Percentiles rank a stretch among this genome's conserved stretches.
These are phyloP conservation scores for Biscutella laevigata DNA, from an alignment of 441 rosid species.

Conservation along the genomic window DNA sequence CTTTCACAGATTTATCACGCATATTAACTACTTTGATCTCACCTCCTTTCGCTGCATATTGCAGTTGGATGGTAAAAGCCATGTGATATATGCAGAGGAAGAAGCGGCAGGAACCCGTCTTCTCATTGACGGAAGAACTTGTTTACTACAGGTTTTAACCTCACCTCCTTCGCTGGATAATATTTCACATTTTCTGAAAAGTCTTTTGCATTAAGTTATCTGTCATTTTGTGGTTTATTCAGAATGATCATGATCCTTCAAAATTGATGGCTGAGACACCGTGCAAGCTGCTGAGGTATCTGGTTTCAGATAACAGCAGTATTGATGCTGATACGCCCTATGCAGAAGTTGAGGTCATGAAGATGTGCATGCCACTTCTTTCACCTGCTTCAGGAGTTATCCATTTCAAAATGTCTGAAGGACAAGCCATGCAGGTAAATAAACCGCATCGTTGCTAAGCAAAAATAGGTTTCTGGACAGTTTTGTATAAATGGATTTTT, in stretches of 20 bases:
- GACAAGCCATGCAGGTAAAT: slow-evolving; percentile 99
- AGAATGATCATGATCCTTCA: slow-evolving; percentile 99
- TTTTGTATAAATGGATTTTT: slow-evolving; percentile 10
- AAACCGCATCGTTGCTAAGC: neutral
- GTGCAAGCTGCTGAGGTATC: slow-evolving; percentile 92
- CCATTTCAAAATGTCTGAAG: slow-evolving; percentile 88
- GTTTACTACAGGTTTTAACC: slow-evolving; percentile 73
- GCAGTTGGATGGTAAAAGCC: slow-evolving; percentile 99
- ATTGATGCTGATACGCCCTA: slow-evolving; percentile 93
- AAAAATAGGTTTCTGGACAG: neutral
- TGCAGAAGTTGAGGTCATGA: slow-evolving; percentile 99
- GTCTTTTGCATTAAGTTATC: slow-evolving; percentile 1
- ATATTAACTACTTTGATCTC: neutral
- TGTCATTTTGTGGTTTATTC: slow-evolving; percentile 23
- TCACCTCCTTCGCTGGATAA: slow-evolving; percentile 1
- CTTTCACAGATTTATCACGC: neutral
- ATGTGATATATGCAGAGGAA: slow-evolving; percentile 98
- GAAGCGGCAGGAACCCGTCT: slow-evolving; percentile 99
- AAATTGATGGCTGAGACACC: slow-evolving; percentile 97
- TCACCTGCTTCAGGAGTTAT: slow-evolving; percentile 97
- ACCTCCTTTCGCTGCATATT: slow-evolving; percentile 14
- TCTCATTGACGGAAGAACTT: slow-evolving; percentile 98
- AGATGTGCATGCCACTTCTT: slow-evolving; percentile 99
- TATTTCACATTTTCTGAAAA: slow-evolving; percentile 3
- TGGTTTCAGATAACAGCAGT: slow-evolving; percentile 85